Conservation (phyloP, 1,284 basidiomycete genomes). For the Phellinidium pouzarii region DNA sequence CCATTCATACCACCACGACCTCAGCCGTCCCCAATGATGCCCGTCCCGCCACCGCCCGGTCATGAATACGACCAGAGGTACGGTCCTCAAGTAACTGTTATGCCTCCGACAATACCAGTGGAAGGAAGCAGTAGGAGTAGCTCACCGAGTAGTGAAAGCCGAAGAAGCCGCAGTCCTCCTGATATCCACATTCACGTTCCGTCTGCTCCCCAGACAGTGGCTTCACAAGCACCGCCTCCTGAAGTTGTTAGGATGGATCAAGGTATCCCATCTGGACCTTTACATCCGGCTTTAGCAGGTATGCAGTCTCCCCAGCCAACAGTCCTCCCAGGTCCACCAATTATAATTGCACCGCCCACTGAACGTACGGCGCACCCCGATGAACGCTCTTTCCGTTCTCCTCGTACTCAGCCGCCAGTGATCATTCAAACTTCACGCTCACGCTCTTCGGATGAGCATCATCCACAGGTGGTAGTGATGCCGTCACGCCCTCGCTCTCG, state of each 20-base stretch:
- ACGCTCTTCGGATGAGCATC: neutral
- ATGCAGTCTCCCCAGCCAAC: constrained; percentile 1
- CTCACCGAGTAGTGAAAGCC: neutral
- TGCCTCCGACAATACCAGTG: neutral
- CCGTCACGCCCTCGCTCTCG: neutral
- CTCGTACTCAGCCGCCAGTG: constrained; percentile 1
- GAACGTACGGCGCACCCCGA: constrained; percentile 3
- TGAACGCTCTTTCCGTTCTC: neutral
- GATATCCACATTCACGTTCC: constrained; percentile 10
- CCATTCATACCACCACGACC: constrained; percentile 16
- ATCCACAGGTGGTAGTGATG: constrained; percentile 1
- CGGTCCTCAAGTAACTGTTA: neutral
- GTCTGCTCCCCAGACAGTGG: neutral
- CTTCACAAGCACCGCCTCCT: neutral
- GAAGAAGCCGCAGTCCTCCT: neutral
- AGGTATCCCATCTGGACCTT: neutral
- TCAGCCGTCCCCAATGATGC: neutral
- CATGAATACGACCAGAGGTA: neutral
- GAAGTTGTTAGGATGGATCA: neutral
- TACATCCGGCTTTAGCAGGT: neutral
- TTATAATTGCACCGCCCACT: constrained; percentile 25
- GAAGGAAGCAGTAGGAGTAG: neutral
- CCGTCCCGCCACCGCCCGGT: constrained; percentile 2
- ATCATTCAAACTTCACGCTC: constrained; percentile 1
- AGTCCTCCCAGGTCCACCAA: neutral